Conservation (phyloP, 768 basidiomycete genomes). For the Tephrocybe sp. region DNA sequence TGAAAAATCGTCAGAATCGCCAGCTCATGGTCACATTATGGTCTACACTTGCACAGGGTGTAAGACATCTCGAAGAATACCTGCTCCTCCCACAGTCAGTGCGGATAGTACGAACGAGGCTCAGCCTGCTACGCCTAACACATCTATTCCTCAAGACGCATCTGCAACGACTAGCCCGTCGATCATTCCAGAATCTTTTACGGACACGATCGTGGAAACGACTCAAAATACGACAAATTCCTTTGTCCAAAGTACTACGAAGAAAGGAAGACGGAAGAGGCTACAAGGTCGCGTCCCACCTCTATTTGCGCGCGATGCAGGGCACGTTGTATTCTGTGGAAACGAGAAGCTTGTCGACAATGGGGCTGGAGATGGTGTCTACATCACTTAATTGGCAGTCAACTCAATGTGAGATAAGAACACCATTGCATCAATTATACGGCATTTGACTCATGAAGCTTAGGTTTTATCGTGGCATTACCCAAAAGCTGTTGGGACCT, state of each 20-base stretch:
- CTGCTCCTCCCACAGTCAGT: conserved; percentile 51
- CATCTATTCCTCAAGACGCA: not conserved
- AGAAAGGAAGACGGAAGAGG: conserved; percentile 15
- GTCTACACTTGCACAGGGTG: conserved; percentile 61
- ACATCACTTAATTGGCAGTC: conserved; percentile 20
- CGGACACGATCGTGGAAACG: conserved; percentile 1
- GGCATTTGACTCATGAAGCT: not conserved
- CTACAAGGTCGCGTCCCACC: conserved; percentile 45
- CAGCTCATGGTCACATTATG: conserved; percentile 51
- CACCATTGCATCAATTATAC: not conserved
- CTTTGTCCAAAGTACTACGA: not conserved
- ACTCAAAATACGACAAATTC: not conserved
- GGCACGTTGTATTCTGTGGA: conserved; percentile 68
- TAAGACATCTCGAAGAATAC: conserved; percentile 56
- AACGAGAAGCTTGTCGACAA: conserved; percentile 40
- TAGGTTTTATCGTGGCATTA: not conserved
- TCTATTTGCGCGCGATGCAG: conserved; percentile 59
- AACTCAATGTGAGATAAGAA: not conserved
- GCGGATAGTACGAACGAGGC: not conserved
- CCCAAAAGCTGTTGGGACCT: no score
- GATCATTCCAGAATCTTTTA: not conserved
- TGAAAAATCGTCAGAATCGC: conserved; percentile 22
- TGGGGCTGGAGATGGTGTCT: conserved; percentile 23
- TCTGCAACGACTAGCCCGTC: not conserved
- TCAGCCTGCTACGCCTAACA: not conserved